Evolutionary conservation across 148 eudicot genomes (phyloP).

Genomic region (Cornus kousa): DNA sequence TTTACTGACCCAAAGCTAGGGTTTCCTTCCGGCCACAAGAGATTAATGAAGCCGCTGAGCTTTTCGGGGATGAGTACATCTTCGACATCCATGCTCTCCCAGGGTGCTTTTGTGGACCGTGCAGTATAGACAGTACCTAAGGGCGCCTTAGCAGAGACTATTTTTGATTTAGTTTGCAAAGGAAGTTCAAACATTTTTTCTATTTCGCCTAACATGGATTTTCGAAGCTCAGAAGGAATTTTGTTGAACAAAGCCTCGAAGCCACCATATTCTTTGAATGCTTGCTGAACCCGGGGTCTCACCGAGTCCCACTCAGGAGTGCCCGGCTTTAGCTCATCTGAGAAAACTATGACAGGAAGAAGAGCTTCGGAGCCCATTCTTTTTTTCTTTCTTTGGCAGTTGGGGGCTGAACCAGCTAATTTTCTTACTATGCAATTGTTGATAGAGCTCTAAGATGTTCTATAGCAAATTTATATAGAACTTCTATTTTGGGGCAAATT

Average conservation of each 20-base stretch:
- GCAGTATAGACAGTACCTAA: conserved; percentile 41
- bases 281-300: conserved; percentile 28
- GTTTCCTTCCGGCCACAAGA: conserved; percentile 43
- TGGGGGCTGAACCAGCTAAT: too few species aligned
- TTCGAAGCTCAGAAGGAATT: conserved; percentile 21
- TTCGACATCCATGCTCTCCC: conserved; percentile 41
- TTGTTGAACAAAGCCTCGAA: conserved; percentile 38
- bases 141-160: conserved; percentile 30
- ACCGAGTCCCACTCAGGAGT: conserved; percentile 26
- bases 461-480: too few species aligned
- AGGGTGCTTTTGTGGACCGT: conserved; percentile 28
- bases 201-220: conserved; percentile 20
- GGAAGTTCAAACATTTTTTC: conserved; percentile 44
- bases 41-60: conserved; percentile 21
- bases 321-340: conserved; percentile 15
- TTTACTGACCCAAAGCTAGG: conserved; percentile 25
- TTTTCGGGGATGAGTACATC: conserved; percentile 21
- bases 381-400: not conserved
- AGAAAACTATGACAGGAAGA: conserved; percentile 18
- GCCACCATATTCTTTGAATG: conserved; percentile 44
- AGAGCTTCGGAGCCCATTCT: conserved; percentile 27
- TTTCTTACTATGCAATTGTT: too few species aligned
- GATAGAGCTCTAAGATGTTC: too few species aligned
- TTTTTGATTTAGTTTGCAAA: conserved; percentile 27
- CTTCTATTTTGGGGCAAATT: too few species aligned